Conservation (phyloP, 1,284 basidiomycete species). For the Rhodotorula sp. region DNA sequence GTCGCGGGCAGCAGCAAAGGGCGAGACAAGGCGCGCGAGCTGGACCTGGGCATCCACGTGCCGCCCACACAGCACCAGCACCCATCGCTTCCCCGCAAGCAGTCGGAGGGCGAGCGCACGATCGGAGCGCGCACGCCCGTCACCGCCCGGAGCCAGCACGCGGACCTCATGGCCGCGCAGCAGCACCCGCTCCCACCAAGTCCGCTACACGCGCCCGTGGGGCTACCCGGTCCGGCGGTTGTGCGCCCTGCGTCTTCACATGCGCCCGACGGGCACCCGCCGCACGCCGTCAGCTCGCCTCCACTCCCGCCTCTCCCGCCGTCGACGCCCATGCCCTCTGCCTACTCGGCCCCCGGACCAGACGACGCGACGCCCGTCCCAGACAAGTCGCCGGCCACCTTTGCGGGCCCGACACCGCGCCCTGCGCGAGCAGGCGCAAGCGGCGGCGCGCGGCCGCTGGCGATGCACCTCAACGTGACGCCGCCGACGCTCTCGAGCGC, state of each 20-base stretch:
- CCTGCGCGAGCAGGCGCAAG: not conserved
- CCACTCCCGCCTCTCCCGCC: slow-evolving; percentile 4
- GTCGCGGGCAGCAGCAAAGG: not conserved
- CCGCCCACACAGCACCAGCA: not conserved
- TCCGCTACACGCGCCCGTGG: not conserved
- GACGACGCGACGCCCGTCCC: not conserved
- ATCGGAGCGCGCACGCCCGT: slow-evolving; percentile 3
- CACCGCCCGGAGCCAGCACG: not conserved
- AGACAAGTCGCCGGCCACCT: not conserved
- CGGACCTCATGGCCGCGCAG: not conserved
- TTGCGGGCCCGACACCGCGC: not conserved
- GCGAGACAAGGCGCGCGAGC: slow-evolving; percentile 18
- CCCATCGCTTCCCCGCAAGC: not conserved
- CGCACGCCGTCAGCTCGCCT: not conserved
- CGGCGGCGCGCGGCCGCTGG: not conserved
- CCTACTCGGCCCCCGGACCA: not conserved
- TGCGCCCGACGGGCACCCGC: not conserved
- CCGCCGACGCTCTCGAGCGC: not conserved
- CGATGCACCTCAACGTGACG: slow-evolving; percentile 1
- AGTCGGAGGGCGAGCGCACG: slow-evolving; percentile 8
- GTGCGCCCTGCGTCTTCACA: too few species aligned
- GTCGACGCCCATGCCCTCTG: not conserved
- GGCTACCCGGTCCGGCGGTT: not conserved
- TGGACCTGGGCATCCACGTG: slow-evolving; percentile 14
- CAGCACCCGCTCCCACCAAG: not conserved